Base-by-base conservation (phyloP, 2,329 filamentous ascomycete species). In the Fusarium poae region DNA sequence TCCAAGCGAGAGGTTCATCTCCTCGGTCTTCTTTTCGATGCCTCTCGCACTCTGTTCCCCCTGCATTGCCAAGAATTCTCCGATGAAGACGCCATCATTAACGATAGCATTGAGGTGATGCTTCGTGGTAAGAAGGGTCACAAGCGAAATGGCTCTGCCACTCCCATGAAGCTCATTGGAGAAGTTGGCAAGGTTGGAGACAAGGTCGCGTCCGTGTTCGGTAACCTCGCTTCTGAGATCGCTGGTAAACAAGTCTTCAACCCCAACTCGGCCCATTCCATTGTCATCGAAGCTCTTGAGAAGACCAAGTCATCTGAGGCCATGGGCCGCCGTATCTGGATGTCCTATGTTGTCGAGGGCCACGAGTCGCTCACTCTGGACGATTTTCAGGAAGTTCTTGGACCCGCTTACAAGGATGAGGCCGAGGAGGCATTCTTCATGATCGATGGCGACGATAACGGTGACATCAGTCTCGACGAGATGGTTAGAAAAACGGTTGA, bases 181-280 rank as follows among this genome's bases (percentile, higher is more conserved):
- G 89, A 91, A 57, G 90, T 93, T 51, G 92, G 92, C 40, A 89
- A 94, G 23, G 84, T 97, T 56, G 95, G 95, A 74, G 95, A 97
- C 83, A 97, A 97, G 81, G 89, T 98, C 65, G 97, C 94, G 0
- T 94, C 93, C 3, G 92, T 91, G 0, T 97, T 98, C 78, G 96
- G 96, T 25, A 96, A 97, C 74, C 89, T 98, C 51, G 95, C 96
- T 2, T 92, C 93, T 3, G 96, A 98, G 75, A 94, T 99, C 63
- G 97, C 96, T 0, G 96, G 96, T 70, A 97, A 97, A 82, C 89
- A 97, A 75, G 91, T 97, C 23, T 97, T 98, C 82, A 97, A 97
- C 79, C 91, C 93, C 16, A 95, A 92, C 74, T 92, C 94, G 7
- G 90, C 94, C 1, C 94, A 97, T 77, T 96, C 93, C 0, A 89